Percentiles rank a stretch among this genome's conserved stretches.
Evolutionary conservation across 345 rosid genomes (phyloP).

Genomic region (Pistacia atlantica): DNA sequence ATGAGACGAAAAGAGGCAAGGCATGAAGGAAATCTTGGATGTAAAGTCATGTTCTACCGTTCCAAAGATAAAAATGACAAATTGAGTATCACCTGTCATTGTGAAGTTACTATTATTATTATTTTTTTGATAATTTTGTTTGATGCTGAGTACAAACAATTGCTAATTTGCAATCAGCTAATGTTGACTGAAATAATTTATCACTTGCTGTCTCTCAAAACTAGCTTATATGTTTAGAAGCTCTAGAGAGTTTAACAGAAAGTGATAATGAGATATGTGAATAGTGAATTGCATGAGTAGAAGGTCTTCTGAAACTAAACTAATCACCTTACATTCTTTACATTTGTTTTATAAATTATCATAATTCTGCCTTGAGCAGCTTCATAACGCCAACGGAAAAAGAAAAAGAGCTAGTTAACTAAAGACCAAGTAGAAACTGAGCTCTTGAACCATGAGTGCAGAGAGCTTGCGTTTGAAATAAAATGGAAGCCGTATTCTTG

Average conservation of each 20-base stretch:
- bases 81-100: slow-evolving; percentile 16
- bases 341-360: background rate
- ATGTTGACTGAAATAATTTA: slow-evolving; percentile 36
- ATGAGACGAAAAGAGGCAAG: slow-evolving; percentile 31
- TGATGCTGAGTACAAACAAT: slow-evolving; percentile 24
- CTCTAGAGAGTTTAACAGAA: slow-evolving; percentile 8
- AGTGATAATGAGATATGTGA: background rate
- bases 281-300: background rate
- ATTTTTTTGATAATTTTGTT: slow-evolving; percentile 30
- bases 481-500: too few species aligned
- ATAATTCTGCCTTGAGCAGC: background rate
- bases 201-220: slow-evolving; percentile 26
- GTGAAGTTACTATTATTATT: slow-evolving; percentile 24
- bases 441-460: background rate
- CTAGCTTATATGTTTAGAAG: slow-evolving; percentile 8
- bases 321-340: too few species aligned
- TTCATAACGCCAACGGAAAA: background rate
- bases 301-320: background rate
- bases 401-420: background rate
- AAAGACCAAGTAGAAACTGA: background rate
- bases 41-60: slow-evolving; percentile 29
- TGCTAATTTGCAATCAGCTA: slow-evolving; percentile 33
- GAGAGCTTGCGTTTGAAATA: too few species aligned
- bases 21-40: slow-evolving; percentile 19
- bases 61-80: slow-evolving; percentile 26